Evolutionary conservation across 148 eudicot genomes (phyloP).

Genomic region (Beta vulgaris): DNA sequence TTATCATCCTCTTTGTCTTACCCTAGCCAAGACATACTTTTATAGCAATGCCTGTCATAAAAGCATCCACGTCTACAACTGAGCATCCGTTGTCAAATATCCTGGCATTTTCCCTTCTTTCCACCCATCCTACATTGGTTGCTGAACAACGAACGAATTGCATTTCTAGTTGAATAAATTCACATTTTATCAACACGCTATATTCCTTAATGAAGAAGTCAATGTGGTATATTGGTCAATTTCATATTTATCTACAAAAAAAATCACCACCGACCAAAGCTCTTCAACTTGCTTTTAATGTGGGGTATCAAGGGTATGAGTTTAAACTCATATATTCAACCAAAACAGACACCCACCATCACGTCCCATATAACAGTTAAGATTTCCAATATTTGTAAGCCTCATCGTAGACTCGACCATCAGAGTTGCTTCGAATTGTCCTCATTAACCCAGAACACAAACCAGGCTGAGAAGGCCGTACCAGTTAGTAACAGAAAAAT

Average conservation of each 20-base stretch:
- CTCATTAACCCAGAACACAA: background rate
- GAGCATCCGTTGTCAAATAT: background rate
- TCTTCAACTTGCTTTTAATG: background rate
- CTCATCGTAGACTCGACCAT: background rate
- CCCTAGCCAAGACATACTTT: no score
- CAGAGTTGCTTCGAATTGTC: background rate
- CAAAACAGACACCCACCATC: background rate
- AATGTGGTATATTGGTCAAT: background rate
- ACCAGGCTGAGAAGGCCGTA: constrained; percentile 4
- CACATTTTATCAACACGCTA: background rate
- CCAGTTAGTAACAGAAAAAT: constrained; percentile 1
- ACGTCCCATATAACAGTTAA: background rate
- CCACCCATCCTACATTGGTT: background rate
- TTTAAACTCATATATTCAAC: background rate
- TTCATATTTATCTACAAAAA: constrained; percentile 12
- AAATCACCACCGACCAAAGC: background rate
- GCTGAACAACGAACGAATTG: background rate
- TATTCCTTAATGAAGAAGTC: background rate
- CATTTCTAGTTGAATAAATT: background rate
- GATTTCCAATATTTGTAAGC: background rate
- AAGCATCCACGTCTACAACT: background rate
- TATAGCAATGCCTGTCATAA: no score
- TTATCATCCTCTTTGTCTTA: no score
- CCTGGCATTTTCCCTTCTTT: background rate
- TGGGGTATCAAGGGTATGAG: background rate